A percentile compares a stretch with the other conserved stretches of the same genome.
Evolutionary conservation across 2,329 filamentous ascomycete species (phyloP).

Genomic region (Trichoderma endophyticum): DNA sequence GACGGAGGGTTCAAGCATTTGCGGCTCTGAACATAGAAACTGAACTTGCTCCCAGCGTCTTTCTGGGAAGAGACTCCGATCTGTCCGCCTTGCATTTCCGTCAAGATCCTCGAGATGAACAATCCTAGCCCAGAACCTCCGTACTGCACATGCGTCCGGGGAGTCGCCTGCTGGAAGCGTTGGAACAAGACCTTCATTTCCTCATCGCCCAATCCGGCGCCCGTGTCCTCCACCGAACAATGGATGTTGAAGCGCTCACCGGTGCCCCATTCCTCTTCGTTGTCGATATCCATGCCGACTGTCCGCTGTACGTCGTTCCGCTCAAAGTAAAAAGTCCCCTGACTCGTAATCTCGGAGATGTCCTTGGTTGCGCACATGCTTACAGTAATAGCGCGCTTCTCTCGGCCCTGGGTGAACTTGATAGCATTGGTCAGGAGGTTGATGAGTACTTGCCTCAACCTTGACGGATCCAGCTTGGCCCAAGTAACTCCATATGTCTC

Average conservation of each 20-base stretch:
- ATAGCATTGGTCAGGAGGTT: constrained; percentile 70
- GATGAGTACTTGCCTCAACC: constrained; percentile 71
- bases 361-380: constrained; percentile 61
- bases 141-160: constrained; percentile 68
- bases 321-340: constrained; percentile 47
- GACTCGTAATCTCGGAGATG: constrained; percentile 40
- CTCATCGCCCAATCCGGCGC: constrained; percentile 61
- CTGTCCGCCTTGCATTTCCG: constrained; percentile 73
- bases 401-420: constrained; percentile 62
- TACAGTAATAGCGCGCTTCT: constrained; percentile 58
- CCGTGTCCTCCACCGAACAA: constrained; percentile 70
- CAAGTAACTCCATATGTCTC: constrained; percentile 62
- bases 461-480: constrained; percentile 72
- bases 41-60: constrained; percentile 70
- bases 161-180: constrained; percentile 65
- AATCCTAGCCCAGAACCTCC: constrained; percentile 68
- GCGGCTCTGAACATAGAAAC: constrained; percentile 70
- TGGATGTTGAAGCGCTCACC: constrained; percentile 70
- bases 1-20: constrained; percentile 45
- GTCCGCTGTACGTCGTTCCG: constrained; percentile 39
- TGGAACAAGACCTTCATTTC: constrained; percentile 66
- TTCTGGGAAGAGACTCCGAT: constrained; percentile 68
- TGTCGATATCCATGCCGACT: constrained; percentile 41
- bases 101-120: constrained; percentile 73
- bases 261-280: constrained; percentile 64